Evolutionary conservation across 306 rosid species (phyloP).

Genomic region (Fragaria nilgerrensis): DNA sequence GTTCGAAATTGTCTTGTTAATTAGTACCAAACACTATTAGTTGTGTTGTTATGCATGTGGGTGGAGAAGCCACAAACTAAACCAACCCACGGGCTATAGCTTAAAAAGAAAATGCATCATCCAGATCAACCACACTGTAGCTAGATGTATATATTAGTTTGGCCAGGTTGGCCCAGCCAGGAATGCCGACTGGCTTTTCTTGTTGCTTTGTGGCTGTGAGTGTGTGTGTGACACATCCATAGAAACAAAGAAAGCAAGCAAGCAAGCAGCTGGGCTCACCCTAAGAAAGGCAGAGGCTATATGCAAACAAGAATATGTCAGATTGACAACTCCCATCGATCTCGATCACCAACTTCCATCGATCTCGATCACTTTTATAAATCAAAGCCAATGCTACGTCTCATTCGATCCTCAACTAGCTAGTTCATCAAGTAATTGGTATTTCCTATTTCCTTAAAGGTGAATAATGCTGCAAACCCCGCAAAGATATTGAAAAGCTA

Average conservation of each 20-base stretch:
- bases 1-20: not conserved
- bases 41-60: slow-evolving; percentile 4
- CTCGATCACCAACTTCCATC: not conserved
- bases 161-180: slow-evolving; percentile 38
- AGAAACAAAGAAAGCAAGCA: not conserved
- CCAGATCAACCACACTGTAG: not conserved
- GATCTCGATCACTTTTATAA: slow-evolving; percentile 5
- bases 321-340: slow-evolving; percentile 1
- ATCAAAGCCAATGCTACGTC: slow-evolving; percentile 4
- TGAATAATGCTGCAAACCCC: not conserved
- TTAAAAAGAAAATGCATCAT: not conserved
- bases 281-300: not conserved
- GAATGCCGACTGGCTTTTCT: slow-evolving; percentile 28
- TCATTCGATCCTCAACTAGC: not conserved
- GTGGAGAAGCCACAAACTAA: slow-evolving; percentile 19
- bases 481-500: not conserved
- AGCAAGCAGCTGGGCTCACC: slow-evolving; percentile 8
- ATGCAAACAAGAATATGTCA: slow-evolving; percentile 30
- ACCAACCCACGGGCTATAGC: slow-evolving; percentile 21
- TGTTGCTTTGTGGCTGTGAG: slow-evolving; percentile 24
- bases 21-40: not conserved
- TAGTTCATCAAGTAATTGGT: not conserved
- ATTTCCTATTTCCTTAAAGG: not conserved
- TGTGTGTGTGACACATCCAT: slow-evolving; percentile 35
- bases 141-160: not conserved